These are phyloP conservation scores for Daldinia bambusicola DNA, from an alignment of 495 filamentous ascomycete genomes.

Conservation along the genomic window DNA sequence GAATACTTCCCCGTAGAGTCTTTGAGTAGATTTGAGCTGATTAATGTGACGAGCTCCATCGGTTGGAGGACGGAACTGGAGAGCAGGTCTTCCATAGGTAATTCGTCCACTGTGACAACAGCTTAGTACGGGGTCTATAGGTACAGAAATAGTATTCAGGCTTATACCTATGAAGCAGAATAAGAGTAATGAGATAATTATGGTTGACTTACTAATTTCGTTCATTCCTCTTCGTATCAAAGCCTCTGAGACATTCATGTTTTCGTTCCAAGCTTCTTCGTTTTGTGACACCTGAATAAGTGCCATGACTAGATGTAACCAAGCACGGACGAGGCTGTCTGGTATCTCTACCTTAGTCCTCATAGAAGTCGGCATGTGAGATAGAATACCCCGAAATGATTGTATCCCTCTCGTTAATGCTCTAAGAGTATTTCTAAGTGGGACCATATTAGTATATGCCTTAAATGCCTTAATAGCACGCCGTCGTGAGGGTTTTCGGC, in stretches of 20 bases:
- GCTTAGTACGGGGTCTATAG: conserved; percentile 9
- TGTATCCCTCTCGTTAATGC: conserved; percentile 34
- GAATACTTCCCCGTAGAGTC: conserved; percentile 44
- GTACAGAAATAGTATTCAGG: not conserved
- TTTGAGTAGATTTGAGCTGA: conserved; percentile 48
- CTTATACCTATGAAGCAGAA: not conserved
- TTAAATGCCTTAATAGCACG: not conserved
- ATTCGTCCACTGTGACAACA: conserved; percentile 18
- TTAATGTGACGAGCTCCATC: conserved; percentile 49
- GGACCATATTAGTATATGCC: not conserved
- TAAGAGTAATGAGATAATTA: conserved; percentile 2
- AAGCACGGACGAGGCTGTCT: conserved; percentile 46
- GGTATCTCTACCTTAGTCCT: conserved; percentile 43
- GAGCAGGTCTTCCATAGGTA: conserved; percentile 31
- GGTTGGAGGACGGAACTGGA: conserved; percentile 51
- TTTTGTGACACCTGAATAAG: conserved; percentile 34
- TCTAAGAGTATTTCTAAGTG: conserved; percentile 33
- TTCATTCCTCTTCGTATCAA: conserved; percentile 37
- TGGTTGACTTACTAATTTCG: conserved; percentile 29
- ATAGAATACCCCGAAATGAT: conserved; percentile 44
- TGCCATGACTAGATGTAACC: conserved; percentile 49
- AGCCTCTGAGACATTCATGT: conserved; percentile 29
- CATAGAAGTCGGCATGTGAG: conserved; percentile 28
- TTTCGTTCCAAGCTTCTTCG: conserved; percentile 32
- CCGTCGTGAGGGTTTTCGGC: not conserved